Evolutionary conservation across 176 grass and related monocot genomes (phyloP).

Genomic region (Rhynchospora pubera): DNA sequence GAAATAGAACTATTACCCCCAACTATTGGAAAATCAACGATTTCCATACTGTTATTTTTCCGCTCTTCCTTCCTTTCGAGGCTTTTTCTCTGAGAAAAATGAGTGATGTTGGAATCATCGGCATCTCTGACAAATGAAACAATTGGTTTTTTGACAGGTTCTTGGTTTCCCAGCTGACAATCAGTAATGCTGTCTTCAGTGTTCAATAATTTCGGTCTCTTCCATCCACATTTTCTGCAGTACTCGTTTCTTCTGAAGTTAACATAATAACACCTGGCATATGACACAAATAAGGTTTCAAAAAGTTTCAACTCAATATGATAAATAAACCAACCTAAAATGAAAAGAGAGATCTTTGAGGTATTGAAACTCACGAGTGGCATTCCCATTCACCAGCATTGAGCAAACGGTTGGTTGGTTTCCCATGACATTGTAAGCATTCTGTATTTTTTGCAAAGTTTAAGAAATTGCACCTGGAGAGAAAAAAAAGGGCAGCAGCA

Average conservation of each 20-base stretch:
- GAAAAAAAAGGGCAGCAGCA: slow-evolving; percentile 25
- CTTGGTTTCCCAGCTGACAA: slow-evolving; percentile 20
- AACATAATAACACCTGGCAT: slow-evolving; percentile 84
- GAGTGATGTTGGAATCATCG: slow-evolving; percentile 1
- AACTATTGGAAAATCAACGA: slow-evolving; percentile 56
- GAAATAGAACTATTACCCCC: slow-evolving; percentile 50
- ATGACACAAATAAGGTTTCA: slow-evolving; percentile 7
- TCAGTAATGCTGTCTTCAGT: slow-evolving; percentile 23
- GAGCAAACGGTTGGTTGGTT: slow-evolving; percentile 60
- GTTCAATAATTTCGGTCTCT: slow-evolving; percentile 73
- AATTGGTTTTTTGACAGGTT: slow-evolving; percentile 21
- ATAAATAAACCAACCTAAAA: background rate
- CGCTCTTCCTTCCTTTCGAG: slow-evolving; percentile 30
- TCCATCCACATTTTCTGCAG: slow-evolving; percentile 84
- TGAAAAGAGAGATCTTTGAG: background rate
- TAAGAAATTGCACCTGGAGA: slow-evolving; percentile 85
- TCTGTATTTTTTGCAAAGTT: slow-evolving; percentile 97
- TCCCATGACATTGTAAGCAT: slow-evolving; percentile 85
- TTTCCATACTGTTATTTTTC: slow-evolving; percentile 11
- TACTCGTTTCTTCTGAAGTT: slow-evolving; percentile 81
- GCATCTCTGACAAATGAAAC: slow-evolving; percentile 73
- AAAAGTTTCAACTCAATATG: slow-evolving; percentile 6
- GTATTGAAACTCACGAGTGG: slow-evolving; percentile 47
- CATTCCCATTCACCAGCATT: slow-evolving; percentile 92
- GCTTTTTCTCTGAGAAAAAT: slow-evolving; percentile 26